phyloP scores from a whole-genome alignment of 2,329 filamentous ascomycete species.

The Botryosphaeria agaves region DNA sequence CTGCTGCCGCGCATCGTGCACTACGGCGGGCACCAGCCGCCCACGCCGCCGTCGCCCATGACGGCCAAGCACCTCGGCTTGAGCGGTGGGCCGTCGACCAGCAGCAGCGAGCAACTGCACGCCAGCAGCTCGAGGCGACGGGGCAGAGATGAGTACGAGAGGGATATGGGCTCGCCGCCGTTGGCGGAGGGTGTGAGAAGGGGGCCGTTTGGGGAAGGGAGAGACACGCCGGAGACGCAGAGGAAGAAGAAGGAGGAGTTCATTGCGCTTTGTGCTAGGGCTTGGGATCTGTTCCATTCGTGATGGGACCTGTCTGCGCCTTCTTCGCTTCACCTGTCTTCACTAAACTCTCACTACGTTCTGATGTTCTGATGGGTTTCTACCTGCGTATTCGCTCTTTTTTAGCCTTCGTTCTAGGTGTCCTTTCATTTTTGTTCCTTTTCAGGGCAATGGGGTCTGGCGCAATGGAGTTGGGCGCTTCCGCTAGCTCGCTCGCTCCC shows the following conservation, averaged over 20 bases:
- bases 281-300: conserved; percentile 96
- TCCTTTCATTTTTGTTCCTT: neutral
- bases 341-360: neutral
- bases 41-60: conserved; percentile 71
- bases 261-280: conserved; percentile 64
- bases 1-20: conserved; percentile 86
- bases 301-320: conserved; percentile 25
- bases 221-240: conserved; percentile 70
- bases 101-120: conserved; percentile 20
- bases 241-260: conserved; percentile 87
- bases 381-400: neutral
- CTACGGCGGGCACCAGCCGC: conserved; percentile 85
- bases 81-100: conserved; percentile 9
- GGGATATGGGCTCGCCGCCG: conserved; percentile 70
- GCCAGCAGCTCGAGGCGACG: conserved; percentile 54
- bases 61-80: conserved; percentile 15
- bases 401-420: neutral
- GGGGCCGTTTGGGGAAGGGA: conserved; percentile 61
- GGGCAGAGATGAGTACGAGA: conserved; percentile 76
- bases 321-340: neutral
- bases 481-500: no score
- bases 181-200: conserved; percentile 13
- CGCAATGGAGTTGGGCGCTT: no score
- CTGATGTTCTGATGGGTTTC: neutral
- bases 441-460: no score